A percentile compares a stretch with the other conserved stretches of the same genome.
Conservation (phyloP, 2,329 filamentous ascomycete species). For the Setomelanomma holmii region DNA sequence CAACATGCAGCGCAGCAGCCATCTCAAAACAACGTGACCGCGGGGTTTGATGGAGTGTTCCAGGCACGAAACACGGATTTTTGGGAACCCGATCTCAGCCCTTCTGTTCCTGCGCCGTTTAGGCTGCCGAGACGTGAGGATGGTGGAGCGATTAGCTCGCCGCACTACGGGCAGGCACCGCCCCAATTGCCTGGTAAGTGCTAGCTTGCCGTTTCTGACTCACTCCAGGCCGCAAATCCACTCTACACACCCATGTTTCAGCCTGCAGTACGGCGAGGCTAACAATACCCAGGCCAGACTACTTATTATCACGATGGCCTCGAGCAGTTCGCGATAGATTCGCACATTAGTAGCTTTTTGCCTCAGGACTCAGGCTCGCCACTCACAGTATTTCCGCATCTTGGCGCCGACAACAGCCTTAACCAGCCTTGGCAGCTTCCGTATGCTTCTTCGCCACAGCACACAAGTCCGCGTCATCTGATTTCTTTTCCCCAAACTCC, state of each 20-base stretch:
- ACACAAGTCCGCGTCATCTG: constrained; percentile 43
- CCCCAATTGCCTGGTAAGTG: constrained; percentile 30
- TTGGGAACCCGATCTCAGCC: constrained; percentile 30
- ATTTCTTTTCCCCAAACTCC: constrained; percentile 31
- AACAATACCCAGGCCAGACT: constrained; percentile 32
- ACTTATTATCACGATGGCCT: constrained; percentile 40
- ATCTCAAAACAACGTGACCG: constrained; percentile 18
- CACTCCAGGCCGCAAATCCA: constrained; percentile 20
- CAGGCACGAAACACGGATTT: constrained; percentile 42
- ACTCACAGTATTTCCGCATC: constrained; percentile 39
- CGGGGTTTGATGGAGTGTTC: constrained; percentile 30
- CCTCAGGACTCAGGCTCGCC: constrained; percentile 38
- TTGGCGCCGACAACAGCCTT: constrained; percentile 29
- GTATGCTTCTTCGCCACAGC: constrained; percentile 37
- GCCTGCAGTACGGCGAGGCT: constrained; percentile 28
- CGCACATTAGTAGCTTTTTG: constrained; percentile 30
- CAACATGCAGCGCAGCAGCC: constrained; percentile 37
- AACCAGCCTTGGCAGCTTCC: constrained; percentile 37
- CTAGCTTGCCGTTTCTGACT: constrained; percentile 29
- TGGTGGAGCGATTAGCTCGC: constrained; percentile 13
- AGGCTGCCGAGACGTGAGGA: constrained; percentile 29
- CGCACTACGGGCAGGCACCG: constrained; percentile 13
- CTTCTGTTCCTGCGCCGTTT: constrained; percentile 17
- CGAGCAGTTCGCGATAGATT: constrained; percentile 27
- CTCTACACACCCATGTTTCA: constrained; percentile 32